Evolutionary conservation across 2,329 filamentous ascomycete genomes (phyloP), one percentile per base, ranked within the genome.

Genomic region (Calonectria fujianensis): DNA sequence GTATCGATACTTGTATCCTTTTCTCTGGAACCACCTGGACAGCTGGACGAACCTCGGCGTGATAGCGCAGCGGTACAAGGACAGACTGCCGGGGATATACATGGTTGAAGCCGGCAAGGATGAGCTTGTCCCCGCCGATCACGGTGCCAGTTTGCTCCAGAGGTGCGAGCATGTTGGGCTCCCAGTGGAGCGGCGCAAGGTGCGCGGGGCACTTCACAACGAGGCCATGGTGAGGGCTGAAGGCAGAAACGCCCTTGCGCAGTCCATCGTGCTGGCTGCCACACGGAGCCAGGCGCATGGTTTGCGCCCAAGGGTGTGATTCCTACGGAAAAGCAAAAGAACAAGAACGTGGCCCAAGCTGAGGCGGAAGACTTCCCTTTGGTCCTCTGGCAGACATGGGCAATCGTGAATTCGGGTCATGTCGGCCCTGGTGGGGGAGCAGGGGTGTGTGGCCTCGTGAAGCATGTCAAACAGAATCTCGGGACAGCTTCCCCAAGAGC

Each of bases 1-100:
- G 0, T 96, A 96, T 82, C 90, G 90, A 61, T 92, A 96, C 81
- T 87, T 96, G 0, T 91, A 92, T 88, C 93, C 93, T 0, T 96
- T 96, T 80, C 87, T 96, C 14, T 89, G 93, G 77, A 96, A 90
- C 74, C 89, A 91, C 51, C 84, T 92, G 45, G 89, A 92, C 76
- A 91, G 87, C 76, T 89, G 84, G 85, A 81, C 84, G 69, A 91
- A 91, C 75, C 76, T 92, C 37, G 85, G 83, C 4, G 68, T 82
- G 35, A 87, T 92, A 80, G 84, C 78, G 73, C 77, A 72, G 66
- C 78, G 76, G 69, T 79, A 72, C 31, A 71, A 73, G 54, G 76
- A 75, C 6, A 69, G 71, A 20, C 75, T 75, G 13, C 88, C 88
- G 1, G 81, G 80, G 7, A 80, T 91, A 3, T 86, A 89, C 63